A percentile compares a stretch with the other conserved stretches of the same genome.
Evolutionary conservation across 2,329 filamentous ascomycete genomes (phyloP).

Genomic region (Ascochyta koolunga): DNA sequence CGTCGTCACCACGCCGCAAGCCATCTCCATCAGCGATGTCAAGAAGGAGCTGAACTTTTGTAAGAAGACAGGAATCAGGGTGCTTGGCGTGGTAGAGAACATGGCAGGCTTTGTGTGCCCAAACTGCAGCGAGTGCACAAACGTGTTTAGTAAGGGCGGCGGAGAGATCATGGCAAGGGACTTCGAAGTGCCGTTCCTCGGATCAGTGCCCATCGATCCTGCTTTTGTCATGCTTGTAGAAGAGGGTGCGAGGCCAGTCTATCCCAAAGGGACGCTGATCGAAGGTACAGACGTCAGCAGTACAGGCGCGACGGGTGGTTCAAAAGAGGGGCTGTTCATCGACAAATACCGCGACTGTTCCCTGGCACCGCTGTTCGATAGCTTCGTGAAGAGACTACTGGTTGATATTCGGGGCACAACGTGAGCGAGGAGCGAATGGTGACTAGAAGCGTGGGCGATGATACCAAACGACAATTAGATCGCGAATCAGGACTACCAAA

Average conservation of each 20-base stretch:
- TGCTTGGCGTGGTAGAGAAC: conserved; percentile 93
- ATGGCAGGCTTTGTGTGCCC: conserved; percentile 92
- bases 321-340: conserved; percentile 57
- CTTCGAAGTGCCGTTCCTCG: conserved; percentile 82
- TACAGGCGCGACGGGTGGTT: conserved; percentile 28
- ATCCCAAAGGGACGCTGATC: conserved; percentile 69
- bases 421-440: neutral
- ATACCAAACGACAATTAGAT: neutral
- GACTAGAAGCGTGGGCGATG: neutral
- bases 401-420: conserved; percentile 33
- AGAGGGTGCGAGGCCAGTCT: conserved; percentile 68
- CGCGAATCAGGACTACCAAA: neutral
- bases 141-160: conserved; percentile 91
- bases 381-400: conserved; percentile 64
- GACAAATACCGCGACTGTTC: conserved; percentile 77
- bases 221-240: conserved; percentile 90
- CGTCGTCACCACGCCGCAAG: conserved; percentile 94
- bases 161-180: conserved; percentile 88
- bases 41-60: conserved; percentile 96
- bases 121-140: conserved; percentile 80
- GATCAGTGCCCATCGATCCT: conserved; percentile 88
- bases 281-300: conserved; percentile 39
- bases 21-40: conserved; percentile 90
- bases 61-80: conserved; percentile 76
- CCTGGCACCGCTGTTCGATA: conserved; percentile 70